A percentile compares a stretch with the other conserved stretches of the same genome.
Evolutionary conservation across 75 land plant species (phyloP).

Genomic region (Pinus albicaulis): DNA sequence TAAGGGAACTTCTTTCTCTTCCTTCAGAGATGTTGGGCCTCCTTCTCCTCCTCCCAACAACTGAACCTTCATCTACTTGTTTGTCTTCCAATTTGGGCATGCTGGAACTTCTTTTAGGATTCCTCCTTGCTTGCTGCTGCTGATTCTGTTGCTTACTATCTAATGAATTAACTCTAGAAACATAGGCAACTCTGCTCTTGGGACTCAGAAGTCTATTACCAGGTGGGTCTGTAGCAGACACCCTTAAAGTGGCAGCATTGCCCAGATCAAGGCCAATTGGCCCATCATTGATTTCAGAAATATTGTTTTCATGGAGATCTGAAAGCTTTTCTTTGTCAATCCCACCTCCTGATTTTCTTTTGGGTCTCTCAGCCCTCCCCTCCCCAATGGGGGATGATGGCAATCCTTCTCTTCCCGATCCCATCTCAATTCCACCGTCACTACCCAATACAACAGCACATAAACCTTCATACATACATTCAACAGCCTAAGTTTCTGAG

Average conservation of each 20-base stretch:
- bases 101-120: not conserved
- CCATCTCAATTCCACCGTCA: constrained; percentile 2
- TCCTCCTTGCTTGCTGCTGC: not conserved
- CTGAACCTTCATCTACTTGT: not conserved
- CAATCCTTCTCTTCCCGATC: constrained; percentile 9
- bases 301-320: not conserved
- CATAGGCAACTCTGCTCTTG: not conserved
- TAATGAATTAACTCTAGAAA: not conserved
- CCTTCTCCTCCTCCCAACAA: constrained; percentile 1
- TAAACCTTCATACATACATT: not conserved
- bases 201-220: not conserved
- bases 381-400: constrained; percentile 4
- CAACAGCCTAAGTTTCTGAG: not conserved
- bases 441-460: not conserved
- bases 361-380: constrained; percentile 4
- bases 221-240: not conserved
- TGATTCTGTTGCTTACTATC: not conserved
- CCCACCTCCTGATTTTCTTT: constrained; percentile 3
- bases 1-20: not conserved
- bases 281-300: not conserved
- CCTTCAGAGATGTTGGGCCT: not conserved
- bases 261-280: constrained; percentile 5
- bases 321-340: not conserved
- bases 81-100: not conserved
- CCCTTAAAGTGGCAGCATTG: not conserved